These are phyloP conservation scores for Solanum clarkiae DNA, from an alignment of 257 asterid species.

Conservation along the genomic window DNA sequence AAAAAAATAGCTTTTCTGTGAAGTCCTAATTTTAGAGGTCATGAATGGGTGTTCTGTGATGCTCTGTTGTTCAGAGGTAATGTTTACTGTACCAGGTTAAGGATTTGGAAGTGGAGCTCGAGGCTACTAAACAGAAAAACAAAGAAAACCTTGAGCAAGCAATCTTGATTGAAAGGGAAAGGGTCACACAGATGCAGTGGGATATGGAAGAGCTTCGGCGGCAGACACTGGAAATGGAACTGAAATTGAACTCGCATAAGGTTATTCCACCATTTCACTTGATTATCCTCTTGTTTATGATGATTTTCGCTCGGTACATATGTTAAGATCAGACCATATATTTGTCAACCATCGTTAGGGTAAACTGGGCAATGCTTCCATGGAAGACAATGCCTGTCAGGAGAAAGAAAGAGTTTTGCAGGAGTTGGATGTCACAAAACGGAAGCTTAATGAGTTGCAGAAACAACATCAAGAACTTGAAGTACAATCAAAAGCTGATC, in stretches of 20 bases:
- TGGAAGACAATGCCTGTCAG: conserved; percentile 14
- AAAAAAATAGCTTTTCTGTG: not conserved
- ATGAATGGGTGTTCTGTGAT: not conserved
- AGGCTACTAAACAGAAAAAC: conserved; percentile 65
- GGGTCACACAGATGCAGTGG: conserved; percentile 98
- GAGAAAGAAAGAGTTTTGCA: conserved; percentile 32
- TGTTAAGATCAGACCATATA: not conserved
- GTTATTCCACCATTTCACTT: conserved; percentile 18
- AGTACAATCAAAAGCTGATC: conserved; percentile 68
- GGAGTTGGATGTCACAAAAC: conserved; percentile 53
- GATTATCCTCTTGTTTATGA: conserved; percentile 5
- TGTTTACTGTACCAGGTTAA: conserved; percentile 50
- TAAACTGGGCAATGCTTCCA: conserved; percentile 18
- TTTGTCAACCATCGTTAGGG: conserved; percentile 24
- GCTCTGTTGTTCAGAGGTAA: not conserved
- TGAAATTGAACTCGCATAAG: conserved; percentile 65
- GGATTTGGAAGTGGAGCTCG: conserved; percentile 97
- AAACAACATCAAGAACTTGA: conserved; percentile 70
- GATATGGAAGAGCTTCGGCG: conserved; percentile 94
- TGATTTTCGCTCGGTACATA: conserved; percentile 1
- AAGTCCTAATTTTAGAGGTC: not conserved
- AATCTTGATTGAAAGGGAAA: conserved; percentile 72
- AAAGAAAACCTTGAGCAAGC: conserved; percentile 94
- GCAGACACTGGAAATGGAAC: conserved; percentile 73
- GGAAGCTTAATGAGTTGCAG: conserved; percentile 45